A percentile compares a stretch with the other conserved stretches of the same genome.
phyloP scores from a whole-genome alignment of 169 alveolate genomes.

The Babesia gibsoni region DNA sequence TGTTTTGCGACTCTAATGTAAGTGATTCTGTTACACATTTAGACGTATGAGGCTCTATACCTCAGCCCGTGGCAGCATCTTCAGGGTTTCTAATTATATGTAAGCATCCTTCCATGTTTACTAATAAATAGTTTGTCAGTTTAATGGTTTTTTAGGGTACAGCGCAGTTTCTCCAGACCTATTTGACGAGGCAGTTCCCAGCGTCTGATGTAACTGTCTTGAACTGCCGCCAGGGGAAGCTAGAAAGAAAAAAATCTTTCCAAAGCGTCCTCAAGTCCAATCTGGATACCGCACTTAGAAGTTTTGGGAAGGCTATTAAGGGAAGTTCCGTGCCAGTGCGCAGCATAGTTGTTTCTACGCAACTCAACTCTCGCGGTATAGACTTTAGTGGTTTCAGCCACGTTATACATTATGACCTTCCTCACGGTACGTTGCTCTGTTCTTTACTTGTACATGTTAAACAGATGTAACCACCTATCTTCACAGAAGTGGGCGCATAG shows the following conservation, averaged over 20 bases:
- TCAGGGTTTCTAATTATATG: neutral
- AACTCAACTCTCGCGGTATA: constrained; percentile 55
- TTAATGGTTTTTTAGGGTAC: constrained; percentile 26
- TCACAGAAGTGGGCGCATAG: constrained; percentile 55
- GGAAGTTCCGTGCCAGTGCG: constrained; percentile 28
- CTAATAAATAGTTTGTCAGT: too few species aligned
- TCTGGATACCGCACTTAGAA: neutral
- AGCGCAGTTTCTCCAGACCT: constrained; percentile 32
- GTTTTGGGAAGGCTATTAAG: neutral
- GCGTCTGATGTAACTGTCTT: constrained; percentile 23
- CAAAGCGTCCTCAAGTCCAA: constrained; percentile 35
- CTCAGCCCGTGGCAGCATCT: neutral
- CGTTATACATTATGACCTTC: constrained; percentile 52
- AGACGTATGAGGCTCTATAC: neutral
- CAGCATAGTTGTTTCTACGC: constrained; percentile 33
- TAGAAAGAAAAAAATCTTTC: constrained; percentile 33
- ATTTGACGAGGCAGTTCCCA: constrained; percentile 16
- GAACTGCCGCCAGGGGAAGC: constrained; percentile 43
- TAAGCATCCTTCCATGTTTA: too few species aligned
- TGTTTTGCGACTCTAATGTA: constrained; percentile 55
- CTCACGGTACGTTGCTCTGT: constrained; percentile 33
- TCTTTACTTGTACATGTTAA: too few species aligned
- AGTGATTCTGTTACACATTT: constrained; percentile 17
- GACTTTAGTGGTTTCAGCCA: constrained; percentile 58
- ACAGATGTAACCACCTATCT: constrained; percentile 42